These are phyloP conservation scores for Diversispora eburnea DNA, from an alignment of 192 early-diverging fungal species.

Conservation along the genomic window DNA sequence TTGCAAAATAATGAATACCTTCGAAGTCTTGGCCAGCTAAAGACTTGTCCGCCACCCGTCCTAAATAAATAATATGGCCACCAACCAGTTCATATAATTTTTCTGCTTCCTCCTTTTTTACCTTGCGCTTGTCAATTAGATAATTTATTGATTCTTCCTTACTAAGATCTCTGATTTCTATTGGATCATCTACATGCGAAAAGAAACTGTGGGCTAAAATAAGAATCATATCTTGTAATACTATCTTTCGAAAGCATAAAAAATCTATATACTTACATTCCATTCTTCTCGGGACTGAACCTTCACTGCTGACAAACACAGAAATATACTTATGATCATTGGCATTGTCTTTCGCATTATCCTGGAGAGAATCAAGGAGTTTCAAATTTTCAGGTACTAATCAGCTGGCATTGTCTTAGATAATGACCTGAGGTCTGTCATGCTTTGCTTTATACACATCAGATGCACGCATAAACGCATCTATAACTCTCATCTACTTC, in stretches of 20 bases:
- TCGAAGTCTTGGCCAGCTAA: conserved; percentile 2
- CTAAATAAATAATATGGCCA: neutral
- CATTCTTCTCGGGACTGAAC: conserved; percentile 23
- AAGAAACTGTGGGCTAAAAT: conserved; percentile 18
- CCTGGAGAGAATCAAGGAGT: conserved; percentile 20
- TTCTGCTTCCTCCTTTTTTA: conserved; percentile 6
- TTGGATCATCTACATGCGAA: conserved; percentile 12
- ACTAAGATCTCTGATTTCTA: conserved; percentile 23
- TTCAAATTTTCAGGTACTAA: neutral
- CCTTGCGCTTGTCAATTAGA: conserved; percentile 1
- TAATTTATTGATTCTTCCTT: conserved; percentile 24
- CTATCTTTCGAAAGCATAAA: conserved; percentile 8
- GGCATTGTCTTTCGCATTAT: conserved; percentile 17
- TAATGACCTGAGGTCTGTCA: conserved; percentile 21
- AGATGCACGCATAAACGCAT: conserved; percentile 20
- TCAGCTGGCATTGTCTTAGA: no score
- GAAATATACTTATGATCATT: conserved; percentile 14
- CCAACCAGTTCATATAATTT: conserved; percentile 20
- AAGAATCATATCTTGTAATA: conserved; percentile 1
- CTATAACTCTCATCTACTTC: neutral
- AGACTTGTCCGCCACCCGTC: neutral
- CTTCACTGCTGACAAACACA: conserved; percentile 27
- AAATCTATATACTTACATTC: conserved; percentile 21
- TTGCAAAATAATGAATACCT: conserved; percentile 10
- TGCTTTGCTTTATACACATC: conserved; percentile 4